Base-by-base conservation (phyloP, 2,329 filamentous ascomycete species). In the Periconia macrospinosa region DNA sequence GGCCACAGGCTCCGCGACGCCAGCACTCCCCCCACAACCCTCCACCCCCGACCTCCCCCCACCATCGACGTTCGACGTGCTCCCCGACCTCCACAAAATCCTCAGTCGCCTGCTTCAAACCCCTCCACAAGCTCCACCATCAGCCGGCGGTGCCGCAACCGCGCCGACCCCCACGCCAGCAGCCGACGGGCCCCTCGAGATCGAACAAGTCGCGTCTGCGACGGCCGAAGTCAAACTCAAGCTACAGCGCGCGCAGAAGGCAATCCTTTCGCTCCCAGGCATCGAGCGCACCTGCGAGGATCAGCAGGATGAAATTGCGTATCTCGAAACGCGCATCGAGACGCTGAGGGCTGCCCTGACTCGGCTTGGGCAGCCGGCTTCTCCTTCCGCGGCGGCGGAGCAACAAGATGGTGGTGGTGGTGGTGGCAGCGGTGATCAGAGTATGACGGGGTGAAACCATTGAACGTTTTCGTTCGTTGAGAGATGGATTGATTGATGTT, bases 61-160 rank as follows among this genome's bases (percentile, higher is more conserved):
- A 47, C 89, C 92, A 27, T 88, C 92, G 73, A 86, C 86, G 47
- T 91, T 97, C 77, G 92, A 96, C 78, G 85, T 91, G 62, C 83
- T 96, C 50, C 91, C 92, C 23, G 86, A 92, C 67, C 85, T 97
- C 50, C 87, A 91, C 67, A 82, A 86, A 54, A 85, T 96, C 61
- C 85, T 97, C 56, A 81, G 86, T 60, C 89, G 90, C 47, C 83
- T 97, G 17, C 85, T 89, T 62, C 79, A 76, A 27, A 66, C 62
- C 63, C 77, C 67, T 70, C 76, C 61, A 9, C 68, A 69, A 48
- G 63, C 65, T 20, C 63, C 66, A 19, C 33, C 33, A 10, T 6
- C 76, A 23, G 66, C 62, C 63, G 77, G 67, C 71, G 76, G 60
- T 9, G 61, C 66, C 15, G 61, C 64, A 3, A 62, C 66, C 15